A percentile compares a stretch with the other conserved stretches of the same genome.
phyloP scores from a whole-genome alignment of 257 asterid genomes.

The Solanum neorickii region DNA sequence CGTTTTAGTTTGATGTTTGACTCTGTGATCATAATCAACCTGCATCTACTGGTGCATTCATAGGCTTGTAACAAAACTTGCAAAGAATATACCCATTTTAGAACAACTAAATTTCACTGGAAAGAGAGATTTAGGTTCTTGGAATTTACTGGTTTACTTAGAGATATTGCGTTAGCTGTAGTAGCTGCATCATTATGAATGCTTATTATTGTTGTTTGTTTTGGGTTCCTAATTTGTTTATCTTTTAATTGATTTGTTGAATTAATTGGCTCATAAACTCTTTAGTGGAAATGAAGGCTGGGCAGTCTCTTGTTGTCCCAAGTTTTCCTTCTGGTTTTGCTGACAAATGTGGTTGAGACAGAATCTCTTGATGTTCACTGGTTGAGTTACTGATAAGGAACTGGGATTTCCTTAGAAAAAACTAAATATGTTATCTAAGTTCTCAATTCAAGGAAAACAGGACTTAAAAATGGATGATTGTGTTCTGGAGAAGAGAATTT shows the following conservation, averaged over 20 bases:
- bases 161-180: not conserved
- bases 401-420: not conserved
- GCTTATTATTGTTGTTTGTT: not conserved
- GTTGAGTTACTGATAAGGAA: not conserved
- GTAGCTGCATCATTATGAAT: not conserved
- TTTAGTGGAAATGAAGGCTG: not conserved
- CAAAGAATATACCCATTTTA: not conserved
- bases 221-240: not conserved
- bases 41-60: not conserved
- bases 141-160: not conserved
- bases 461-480: not conserved
- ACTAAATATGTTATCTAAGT: not conserved
- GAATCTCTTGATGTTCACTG: not conserved
- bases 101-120: not conserved
- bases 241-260: not conserved
- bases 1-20: not conserved
- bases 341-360: not conserved
- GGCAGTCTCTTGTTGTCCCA: not conserved
- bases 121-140: not conserved
- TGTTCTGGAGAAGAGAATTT: not conserved
- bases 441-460: not conserved
- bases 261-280: not conserved
- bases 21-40: not conserved
- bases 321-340: not conserved
- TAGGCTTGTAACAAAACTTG: not conserved